phyloP scores from a whole-genome alignment of 441 rosid genomes.

The Pelargonium fulgidum region DNA sequence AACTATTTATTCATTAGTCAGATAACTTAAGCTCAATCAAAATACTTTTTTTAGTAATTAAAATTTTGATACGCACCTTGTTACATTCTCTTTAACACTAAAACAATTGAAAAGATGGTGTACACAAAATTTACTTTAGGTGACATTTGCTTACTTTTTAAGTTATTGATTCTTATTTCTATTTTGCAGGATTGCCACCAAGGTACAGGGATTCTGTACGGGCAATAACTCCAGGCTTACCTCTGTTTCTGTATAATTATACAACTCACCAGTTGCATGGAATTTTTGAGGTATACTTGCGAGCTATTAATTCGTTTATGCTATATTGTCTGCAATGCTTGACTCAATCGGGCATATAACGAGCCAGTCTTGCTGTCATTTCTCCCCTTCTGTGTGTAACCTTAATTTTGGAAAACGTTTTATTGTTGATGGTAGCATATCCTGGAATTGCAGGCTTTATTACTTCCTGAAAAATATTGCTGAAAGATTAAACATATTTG shows the following conservation, averaged over 20 bases:
- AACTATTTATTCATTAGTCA: neutral
- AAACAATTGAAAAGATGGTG: neutral
- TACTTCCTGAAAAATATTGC: neutral
- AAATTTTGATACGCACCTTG: neutral
- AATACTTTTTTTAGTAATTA: no score
- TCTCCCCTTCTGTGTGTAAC: neutral
- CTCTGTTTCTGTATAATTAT: conserved; percentile 91
- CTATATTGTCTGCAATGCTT: neutral
- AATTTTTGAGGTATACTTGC: conserved; percentile 86
- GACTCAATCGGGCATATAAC: neutral
- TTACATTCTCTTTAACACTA: neutral
- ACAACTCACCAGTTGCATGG: conserved; percentile 98
- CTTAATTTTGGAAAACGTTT: neutral
- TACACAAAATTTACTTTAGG: neutral
- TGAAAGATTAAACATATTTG: neutral
- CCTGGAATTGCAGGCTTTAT: neutral
- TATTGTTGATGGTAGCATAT: neutral
- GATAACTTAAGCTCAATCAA: no score
- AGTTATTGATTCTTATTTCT: conserved; percentile 8
- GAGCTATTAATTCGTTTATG: neutral
- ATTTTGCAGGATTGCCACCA: conserved; percentile 85
- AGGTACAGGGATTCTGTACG: conserved; percentile 96
- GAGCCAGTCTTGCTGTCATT: neutral
- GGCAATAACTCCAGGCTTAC: conserved; percentile 93
- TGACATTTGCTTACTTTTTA: neutral